A percentile compares a stretch with the other conserved stretches of the same genome.
These are phyloP conservation scores for Phialocephala sp. DNA, from an alignment of 2,329 filamentous ascomycete genomes.

Conservation along the genomic window DNA sequence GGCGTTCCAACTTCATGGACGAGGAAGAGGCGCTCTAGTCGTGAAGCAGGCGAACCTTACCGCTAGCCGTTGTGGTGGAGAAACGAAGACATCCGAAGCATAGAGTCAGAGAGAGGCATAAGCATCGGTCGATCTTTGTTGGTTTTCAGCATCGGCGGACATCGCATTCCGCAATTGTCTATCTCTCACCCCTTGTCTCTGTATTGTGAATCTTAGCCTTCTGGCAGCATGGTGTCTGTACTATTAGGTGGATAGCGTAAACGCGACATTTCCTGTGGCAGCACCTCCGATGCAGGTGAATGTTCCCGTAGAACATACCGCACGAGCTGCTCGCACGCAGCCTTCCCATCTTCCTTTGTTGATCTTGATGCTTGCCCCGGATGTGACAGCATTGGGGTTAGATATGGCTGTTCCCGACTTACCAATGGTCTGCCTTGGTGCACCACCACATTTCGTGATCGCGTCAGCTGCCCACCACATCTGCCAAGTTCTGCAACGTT, in stretches of 20 bases:
- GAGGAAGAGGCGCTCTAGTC: neutral
- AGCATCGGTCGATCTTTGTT: constrained; percentile 1
- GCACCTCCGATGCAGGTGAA: constrained; percentile 36
- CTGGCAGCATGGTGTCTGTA: neutral
- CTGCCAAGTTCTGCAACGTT: constrained; percentile 54
- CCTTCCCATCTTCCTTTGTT: constrained; percentile 58
- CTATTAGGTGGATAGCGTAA: constrained; percentile 21
- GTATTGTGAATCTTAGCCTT: neutral
- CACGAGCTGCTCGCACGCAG: constrained; percentile 56
- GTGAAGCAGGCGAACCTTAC: neutral
- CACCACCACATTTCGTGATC: constrained; percentile 52
- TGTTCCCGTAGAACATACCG: constrained; percentile 30
- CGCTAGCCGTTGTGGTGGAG: neutral
- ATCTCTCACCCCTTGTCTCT: constrained; percentile 1
- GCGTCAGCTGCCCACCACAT: constrained; percentile 54
- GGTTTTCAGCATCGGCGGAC: neutral
- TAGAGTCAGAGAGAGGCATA: neutral
- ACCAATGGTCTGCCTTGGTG: constrained; percentile 49
- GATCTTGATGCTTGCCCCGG: constrained; percentile 57
- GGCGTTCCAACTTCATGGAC: neutral
- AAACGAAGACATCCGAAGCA: neutral
- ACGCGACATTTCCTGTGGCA: constrained; percentile 22
- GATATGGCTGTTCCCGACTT: constrained; percentile 55
- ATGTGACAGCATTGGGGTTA: constrained; percentile 48
- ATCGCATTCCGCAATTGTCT: constrained; percentile 7